phyloP scores from a whole-genome alignment of 305 asterid species.

The Rubia peregrina region DNA sequence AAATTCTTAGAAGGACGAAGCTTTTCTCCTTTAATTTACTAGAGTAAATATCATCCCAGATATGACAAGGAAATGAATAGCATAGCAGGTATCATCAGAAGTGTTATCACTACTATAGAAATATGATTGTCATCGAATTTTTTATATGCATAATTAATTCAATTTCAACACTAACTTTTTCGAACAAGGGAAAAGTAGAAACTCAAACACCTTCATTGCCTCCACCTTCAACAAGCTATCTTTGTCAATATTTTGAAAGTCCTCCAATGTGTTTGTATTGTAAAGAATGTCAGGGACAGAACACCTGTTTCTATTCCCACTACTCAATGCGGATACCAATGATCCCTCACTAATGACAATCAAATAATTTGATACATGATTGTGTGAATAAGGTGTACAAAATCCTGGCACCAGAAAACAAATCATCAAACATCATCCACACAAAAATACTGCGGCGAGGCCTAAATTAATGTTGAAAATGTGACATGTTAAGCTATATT shows the following conservation, averaged over 20 bases:
- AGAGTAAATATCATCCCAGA: too few species aligned
- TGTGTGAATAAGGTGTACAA: too few species aligned
- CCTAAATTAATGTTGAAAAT: too few species aligned
- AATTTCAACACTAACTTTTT: not conserved
- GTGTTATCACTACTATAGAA: not conserved
- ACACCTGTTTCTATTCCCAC: too few species aligned
- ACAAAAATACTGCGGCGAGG: not conserved
- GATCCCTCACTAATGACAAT: too few species aligned
- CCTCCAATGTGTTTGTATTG: conserved; percentile 82
- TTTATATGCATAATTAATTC: not conserved
- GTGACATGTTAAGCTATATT: too few species aligned
- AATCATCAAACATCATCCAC: conserved; percentile 8
- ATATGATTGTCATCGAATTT: not conserved
- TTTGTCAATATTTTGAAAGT: conserved; percentile 65
- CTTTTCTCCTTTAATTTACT: too few species aligned
- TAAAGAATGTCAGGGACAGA: conserved; percentile 73
- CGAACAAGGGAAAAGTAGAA: not conserved
- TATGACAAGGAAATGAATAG: conserved; percentile 33
- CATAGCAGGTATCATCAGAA: conserved; percentile 8
- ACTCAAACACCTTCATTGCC: conserved; percentile 47
- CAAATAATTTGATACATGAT: too few species aligned
- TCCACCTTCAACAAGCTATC: conserved; percentile 56
- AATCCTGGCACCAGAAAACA: conserved; percentile 43
- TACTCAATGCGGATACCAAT: too few species aligned
- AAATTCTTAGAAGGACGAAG: conserved; percentile 67